Base-by-base conservation (phyloP, 768 basidiomycete species). In the Pleurotus ostreatus region DNA sequence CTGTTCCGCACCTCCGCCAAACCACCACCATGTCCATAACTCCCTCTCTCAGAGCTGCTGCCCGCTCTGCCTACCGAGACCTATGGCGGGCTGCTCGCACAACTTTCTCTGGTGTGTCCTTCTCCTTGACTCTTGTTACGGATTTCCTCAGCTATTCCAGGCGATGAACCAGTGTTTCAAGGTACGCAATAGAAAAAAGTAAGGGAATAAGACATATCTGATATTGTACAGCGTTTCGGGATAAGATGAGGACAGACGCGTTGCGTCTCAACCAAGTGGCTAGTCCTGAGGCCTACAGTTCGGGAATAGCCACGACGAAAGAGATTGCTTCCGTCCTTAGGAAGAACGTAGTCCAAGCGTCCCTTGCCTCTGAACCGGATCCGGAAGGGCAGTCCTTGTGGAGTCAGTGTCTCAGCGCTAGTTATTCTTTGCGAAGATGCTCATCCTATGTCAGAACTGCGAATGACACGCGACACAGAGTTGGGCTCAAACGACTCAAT, bases 261-360 rank as follows among this genome's bases (percentile, higher is more conserved):
- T 20, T 79, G 20, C 72, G 72, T 13, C 70, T 70, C 25, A 69
- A 68, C 6, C 61, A 72, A 30, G 68, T 76, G 46, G 66, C 78
- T 3, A 80, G 86, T 59, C 67, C 78, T 4, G 68, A 68, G 37
- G 68, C 70, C 11, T 83, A 85, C 49, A 73, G 81, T 61, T 75
- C 80, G 54, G 80, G 81, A 57, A 78, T 81, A 5, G 75, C 77
- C 52, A 71, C 88, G 4, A 82, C 85, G 43, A 77, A 74, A 49
- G 92, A 97, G 43, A 76, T 94, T 44, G 90, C 94, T 3, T 65
- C 74, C 20, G 82, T 91, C 37, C 66, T 98, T 57, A 77, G 88
- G 59, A 82, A 74, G 68, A 98, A 98, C 67, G 77, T 98, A 44
- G 94, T 93, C 0, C 95, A 98, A 69, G 95, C 85, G 2, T 69